Base-by-base conservation (phyloP, 352 stramenopile genomes). In the Phytophthora palmivora region DNA sequence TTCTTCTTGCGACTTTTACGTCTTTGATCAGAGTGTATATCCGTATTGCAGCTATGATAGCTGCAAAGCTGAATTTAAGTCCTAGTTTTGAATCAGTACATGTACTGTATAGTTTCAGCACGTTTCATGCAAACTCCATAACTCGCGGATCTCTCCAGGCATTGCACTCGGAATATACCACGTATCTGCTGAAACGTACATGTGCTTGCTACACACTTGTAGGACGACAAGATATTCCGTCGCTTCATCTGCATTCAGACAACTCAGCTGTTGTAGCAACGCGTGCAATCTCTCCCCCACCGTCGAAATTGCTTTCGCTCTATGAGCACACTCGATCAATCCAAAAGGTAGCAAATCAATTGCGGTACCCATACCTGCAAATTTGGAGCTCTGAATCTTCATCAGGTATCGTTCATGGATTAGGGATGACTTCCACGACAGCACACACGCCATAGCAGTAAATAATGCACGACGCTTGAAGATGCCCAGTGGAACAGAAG, bases 391-490 rank as follows among this genome's bases (percentile, higher is more conserved):
- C 0, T 53, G 14, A 6, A 42, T 39, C 19, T 46, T 38, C 16
- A 67, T 12, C 26, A 73, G 21, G n/a, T 61, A 68, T 24, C 58
- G 47, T 19, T 80, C 72, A 37, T 73, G 58, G 4, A 33, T 63
- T 39, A 50, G 24, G 7, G 24, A 64, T 6, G 36, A 30, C 33
- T 70, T 65, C 67, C 67, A 77, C 2, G 59, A 58, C 30, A 73
- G 34, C 28, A 75, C 44, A 32, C 48, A 53, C n/a, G 57, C 52
- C 42, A 73, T 34, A 12, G 64, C 7, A 32, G 59, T 42, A 26
- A 80, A 77, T 28, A 75, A 24, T 18, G 42, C 60, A 32, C 56
- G 61, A 5, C 59, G 34, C 43, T 77, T 77, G 9, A 65, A 16
- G 9, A 10, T 11, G 16, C 62, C 41, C 30, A 55, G 43, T 15